Evolutionary conservation across 2,329 filamentous ascomycete species (phyloP), one percentile per base, ranked within the genome.

Genomic region (Cladophialophora yegresii): DNA sequence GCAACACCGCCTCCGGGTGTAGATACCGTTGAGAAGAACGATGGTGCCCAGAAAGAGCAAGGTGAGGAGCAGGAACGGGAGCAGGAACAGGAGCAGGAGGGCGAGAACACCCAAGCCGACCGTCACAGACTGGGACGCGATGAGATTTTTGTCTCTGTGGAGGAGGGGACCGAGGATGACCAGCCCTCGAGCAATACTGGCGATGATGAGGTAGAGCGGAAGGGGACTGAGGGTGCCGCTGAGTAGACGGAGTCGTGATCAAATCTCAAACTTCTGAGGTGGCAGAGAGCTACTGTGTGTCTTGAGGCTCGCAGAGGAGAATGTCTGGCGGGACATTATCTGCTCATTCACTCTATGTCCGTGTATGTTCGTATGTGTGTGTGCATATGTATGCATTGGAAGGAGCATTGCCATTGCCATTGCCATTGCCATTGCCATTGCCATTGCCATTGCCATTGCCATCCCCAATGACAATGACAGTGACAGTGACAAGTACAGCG

Each of bases 121-220:
- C 4, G 23, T 9, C 20, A 50, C 20, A 13, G 6, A 49, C 43
- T 32, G 20, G 26, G 12, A n/a, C 33, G 16, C 13, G 36, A 49
- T 23, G 53, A 58, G 13, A 20, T 45, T 13, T 50, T 13, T 30
- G 50, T 61, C 36, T 54, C 50, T 5, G 58, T 61, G 1, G 50
- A 57, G 56, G 54, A 58, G 50, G 40, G 9, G 12, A 56, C 53
- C 16, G 56, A 64, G 22, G 49, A 59, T 20, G 59, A 60, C 13
- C 22, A 59, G 23, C 36, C 8, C 13, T 16, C 36, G 36, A 7
- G 36, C 16, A 16, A n/a, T n/a, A 6, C 16, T 20, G 36, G 16
- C 2, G 36, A 43, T 8, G 36, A 43, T n/a, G 36, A 16, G 36
- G 36, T n/a, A 1, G 8, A 43, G 36, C 13, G 8, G 36, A n/a